Evolutionary conservation across 257 asterid species (phyloP).

Genomic region (Salvia miltiorrhiza): DNA sequence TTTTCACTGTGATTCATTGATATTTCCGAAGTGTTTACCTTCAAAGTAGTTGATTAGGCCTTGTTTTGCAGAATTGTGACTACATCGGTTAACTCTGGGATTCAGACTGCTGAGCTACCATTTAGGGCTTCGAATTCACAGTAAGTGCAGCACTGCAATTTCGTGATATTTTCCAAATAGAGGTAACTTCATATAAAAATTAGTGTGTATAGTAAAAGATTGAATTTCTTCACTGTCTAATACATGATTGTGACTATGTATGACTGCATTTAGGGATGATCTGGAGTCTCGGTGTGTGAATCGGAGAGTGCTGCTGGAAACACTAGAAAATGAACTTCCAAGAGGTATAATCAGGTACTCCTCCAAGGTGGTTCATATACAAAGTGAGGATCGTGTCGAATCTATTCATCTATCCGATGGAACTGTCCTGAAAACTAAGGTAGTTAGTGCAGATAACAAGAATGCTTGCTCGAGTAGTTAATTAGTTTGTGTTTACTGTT

Average conservation of each 20-base stretch:
- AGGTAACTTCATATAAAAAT: too few species aligned
- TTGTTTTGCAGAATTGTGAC: slow-evolving; percentile 23
- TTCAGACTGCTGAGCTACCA: slow-evolving; percentile 28
- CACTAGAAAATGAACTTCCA: slow-evolving; percentile 58
- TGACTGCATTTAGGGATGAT: slow-evolving; percentile 21
- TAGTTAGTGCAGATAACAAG: slow-evolving; percentile 23
- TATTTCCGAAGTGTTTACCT: background rate
- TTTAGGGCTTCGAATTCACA: background rate
- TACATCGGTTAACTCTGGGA: slow-evolving; percentile 28
- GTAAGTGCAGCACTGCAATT: slow-evolving; percentile 16
- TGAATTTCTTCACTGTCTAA: background rate
- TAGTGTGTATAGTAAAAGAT: background rate
- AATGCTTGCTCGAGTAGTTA: background rate
- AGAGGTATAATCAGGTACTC: slow-evolving; percentile 54
- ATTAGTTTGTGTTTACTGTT: background rate
- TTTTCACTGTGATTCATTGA: background rate
- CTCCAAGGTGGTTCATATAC: slow-evolving; percentile 60
- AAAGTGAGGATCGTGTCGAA: slow-evolving; percentile 38
- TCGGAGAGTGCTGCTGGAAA: slow-evolving; percentile 52
- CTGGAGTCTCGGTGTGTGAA: slow-evolving; percentile 43
- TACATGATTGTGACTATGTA: background rate
- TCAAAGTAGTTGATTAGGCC: background rate
- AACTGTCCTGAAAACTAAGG: slow-evolving; percentile 54
- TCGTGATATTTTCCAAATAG: too few species aligned
- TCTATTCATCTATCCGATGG: slow-evolving; percentile 75